Base-by-base conservation (phyloP, 202 grass and related monocot genomes). In the Dendrocalamus latiflorus region DNA sequence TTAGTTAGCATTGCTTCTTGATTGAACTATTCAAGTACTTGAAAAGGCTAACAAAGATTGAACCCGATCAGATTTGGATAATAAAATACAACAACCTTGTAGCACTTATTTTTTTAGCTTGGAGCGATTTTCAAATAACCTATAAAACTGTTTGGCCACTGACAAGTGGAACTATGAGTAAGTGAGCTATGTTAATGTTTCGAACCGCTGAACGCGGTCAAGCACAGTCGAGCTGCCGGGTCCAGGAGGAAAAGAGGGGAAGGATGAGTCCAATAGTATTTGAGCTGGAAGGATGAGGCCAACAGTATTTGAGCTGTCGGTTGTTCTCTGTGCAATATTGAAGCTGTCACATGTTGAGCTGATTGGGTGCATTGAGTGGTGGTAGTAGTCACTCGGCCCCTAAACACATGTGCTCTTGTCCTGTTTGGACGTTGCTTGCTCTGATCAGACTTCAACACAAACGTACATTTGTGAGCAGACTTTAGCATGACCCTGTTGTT, bases 281-380 rank as follows among this genome's bases (percentile, higher is more conserved):
- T 28, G 26, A 28, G 26, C 26, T 28, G 26, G 85, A 13, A 42
- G 70, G 67, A 90, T 84, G 81, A 84, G 76, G 86, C 94, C 92
- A 94, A 72, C 76, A 78, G 90, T 88, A 90, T 84, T 91, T 75
- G 88, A 79, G 44, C 79, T 97, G 94, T 97, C 92, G 86, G 92
- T 93, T 97, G 84, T 88, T 93, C 83, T 94, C 83, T 88, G 70
- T 93, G 93, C 90, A 83, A 82, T 77, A 86, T 92, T 91, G 86
- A 88, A 89, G 90, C 78, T 89, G 86, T 97, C 92, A 94, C 90
- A 89, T 92, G 92, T 91, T 84, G 81, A 88, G 84, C 59, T 86
- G 88, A 86, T 90, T 87, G 83, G 85, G 60, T 82, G 82, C 82
- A 90, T 92, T 74, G 60, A 90, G 74, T 86, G 75, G 60, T 58